These are phyloP conservation scores for Nothophytophthora sp. DNA, from an alignment of 352 stramenopile genomes.

Conservation along the genomic window DNA sequence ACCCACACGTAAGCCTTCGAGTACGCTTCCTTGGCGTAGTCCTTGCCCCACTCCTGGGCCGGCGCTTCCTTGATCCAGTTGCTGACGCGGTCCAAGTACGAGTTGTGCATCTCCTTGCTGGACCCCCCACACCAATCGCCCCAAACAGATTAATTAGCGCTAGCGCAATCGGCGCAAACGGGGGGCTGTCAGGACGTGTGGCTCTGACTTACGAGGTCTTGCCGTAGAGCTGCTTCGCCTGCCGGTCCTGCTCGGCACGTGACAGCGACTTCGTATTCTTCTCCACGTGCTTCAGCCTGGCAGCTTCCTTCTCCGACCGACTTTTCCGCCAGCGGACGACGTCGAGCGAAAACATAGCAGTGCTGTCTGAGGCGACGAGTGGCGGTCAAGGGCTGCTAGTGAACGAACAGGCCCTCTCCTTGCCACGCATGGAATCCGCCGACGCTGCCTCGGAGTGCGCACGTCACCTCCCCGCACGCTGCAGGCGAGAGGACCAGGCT, in stretches of 20 bases:
- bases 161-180: too few species aligned
- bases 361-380: not conserved
- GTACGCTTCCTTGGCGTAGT: slow-evolving; percentile 61
- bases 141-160: too few species aligned
- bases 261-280: slow-evolving; percentile 22
- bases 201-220: slow-evolving; percentile 42
- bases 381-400: not conserved
- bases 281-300: slow-evolving; percentile 25
- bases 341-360: slow-evolving; percentile 61
- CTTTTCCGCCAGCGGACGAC: slow-evolving; percentile 47
- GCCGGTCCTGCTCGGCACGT: slow-evolving; percentile 30
- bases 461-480: too few species aligned
- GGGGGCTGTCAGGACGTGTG: not conserved
- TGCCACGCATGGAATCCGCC: slow-evolving; percentile 6
- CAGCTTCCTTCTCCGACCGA: slow-evolving; percentile 36
- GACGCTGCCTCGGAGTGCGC: too few species aligned
- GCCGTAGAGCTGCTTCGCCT: slow-evolving; percentile 52
- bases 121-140: slow-evolving; percentile 1
- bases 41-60: slow-evolving; percentile 43
- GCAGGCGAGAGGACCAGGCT: too few species aligned
- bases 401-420: not conserved
- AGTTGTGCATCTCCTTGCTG: slow-evolving; percentile 71
- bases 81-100: slow-evolving; percentile 58
- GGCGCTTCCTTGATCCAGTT: slow-evolving; percentile 50
- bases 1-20: slow-evolving; percentile 52